Conservation (phyloP, 768 basidiomycete genomes). For the Cyclocybe cylindracea region DNA sequence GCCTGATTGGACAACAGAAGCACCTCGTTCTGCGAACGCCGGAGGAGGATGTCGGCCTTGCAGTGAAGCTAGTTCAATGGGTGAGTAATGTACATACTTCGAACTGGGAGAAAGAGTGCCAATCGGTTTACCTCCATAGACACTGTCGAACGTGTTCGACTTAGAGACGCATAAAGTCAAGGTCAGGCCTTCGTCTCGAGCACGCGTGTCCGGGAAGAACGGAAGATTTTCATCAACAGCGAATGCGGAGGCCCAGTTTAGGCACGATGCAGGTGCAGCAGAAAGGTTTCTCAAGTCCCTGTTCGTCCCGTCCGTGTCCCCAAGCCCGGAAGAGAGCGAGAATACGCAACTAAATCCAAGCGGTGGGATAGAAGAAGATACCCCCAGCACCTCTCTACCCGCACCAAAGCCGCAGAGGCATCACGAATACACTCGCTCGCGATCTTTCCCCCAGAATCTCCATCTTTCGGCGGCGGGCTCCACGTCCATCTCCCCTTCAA, state of each 20-base stretch:
- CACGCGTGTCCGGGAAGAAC: background rate
- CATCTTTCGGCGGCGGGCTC: slow-evolving; percentile 4
- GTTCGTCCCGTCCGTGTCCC: slow-evolving; percentile 23
- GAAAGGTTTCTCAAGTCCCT: slow-evolving; percentile 25
- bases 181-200: slow-evolving; percentile 24
- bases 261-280: background rate
- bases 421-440: slow-evolving; percentile 29
- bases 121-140: slow-evolving; percentile 34
- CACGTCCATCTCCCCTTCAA: background rate
- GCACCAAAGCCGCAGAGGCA: slow-evolving; percentile 10
- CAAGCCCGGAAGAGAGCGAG: slow-evolving; percentile 13
- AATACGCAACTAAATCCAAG: slow-evolving; percentile 22
- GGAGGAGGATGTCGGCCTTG: slow-evolving; percentile 63
- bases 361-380: slow-evolving; percentile 13
- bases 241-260: background rate
- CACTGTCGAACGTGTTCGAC: slow-evolving; percentile 60
- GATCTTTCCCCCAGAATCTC: slow-evolving; percentile 36
- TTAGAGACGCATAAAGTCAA: slow-evolving; percentile 58
- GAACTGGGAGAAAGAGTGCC: background rate
- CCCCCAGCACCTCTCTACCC: slow-evolving; percentile 1
- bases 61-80: slow-evolving; percentile 57
- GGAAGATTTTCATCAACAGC: background rate
- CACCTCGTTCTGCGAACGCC: slow-evolving; percentile 65
- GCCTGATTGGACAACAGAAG: slow-evolving; percentile 60
- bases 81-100: slow-evolving; percentile 37